Conservation (phyloP, 2,329 filamentous ascomycete species). For the Zasmidium angulare region DNA sequence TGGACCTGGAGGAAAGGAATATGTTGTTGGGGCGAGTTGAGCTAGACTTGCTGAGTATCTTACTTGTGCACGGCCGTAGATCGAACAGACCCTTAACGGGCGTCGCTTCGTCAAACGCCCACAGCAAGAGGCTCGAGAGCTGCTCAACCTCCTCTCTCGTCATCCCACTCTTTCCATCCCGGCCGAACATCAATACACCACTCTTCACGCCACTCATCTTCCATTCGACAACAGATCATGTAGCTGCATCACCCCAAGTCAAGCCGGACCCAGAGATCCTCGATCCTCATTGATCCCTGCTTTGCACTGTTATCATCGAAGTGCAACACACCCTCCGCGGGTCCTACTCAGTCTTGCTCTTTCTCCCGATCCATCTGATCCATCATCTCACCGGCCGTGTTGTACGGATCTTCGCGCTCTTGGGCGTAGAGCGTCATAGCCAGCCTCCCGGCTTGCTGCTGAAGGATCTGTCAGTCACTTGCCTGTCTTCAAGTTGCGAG, state of each 20-base stretch:
- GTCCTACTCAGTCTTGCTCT: not conserved
- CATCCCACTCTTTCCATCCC: too few species aligned
- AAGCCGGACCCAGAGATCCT: too few species aligned
- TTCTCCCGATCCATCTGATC: not conserved
- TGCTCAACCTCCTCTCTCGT: too few species aligned
- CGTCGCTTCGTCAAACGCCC: too few species aligned
- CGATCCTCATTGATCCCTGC: too few species aligned
- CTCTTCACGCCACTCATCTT: not conserved
- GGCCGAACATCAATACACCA: not conserved
- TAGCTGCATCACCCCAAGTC: not conserved
- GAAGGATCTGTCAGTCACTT: not conserved
- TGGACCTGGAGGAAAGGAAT: conserved; percentile 61
- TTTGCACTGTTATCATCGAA: too few species aligned
- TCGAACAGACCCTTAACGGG: too few species aligned
- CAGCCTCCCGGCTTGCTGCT: not conserved
- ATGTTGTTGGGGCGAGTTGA: conserved; percentile 39
- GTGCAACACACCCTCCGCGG: too few species aligned
- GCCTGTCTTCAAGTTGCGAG: too few species aligned
- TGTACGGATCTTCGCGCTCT: not conserved
- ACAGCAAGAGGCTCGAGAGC: too few species aligned
- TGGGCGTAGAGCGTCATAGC: not conserved
- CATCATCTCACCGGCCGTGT: conserved; percentile 4
- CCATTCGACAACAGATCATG: not conserved
- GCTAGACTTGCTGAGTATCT: not conserved
- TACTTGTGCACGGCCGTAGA: too few species aligned